Conservation (phyloP, 139 green algal genomes). For the Volvox africanus region DNA sequence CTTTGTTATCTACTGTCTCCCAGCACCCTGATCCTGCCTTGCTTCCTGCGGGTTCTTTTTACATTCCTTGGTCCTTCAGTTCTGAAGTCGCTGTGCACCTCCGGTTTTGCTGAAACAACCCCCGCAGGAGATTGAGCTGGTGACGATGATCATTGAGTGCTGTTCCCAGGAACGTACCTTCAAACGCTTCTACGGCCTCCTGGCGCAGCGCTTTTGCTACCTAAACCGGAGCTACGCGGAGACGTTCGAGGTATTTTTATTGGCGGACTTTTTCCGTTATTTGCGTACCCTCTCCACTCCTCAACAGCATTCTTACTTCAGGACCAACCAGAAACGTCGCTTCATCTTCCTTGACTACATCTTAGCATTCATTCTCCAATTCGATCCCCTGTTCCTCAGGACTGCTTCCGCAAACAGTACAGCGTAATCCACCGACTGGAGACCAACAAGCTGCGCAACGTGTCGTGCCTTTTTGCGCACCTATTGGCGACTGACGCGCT, state of each 20-base stretch:
- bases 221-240: conserved; percentile 83
- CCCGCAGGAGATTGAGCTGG: conserved; percentile 87
- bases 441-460: conserved; percentile 99
- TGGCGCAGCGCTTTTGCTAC: conserved; percentile 95
- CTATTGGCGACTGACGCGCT: conserved; percentile 92
- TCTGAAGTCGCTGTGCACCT: background rate
- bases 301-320: background rate
- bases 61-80: background rate
- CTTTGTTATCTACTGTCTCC: no score
- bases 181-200: conserved; percentile 95
- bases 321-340: background rate
- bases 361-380: background rate
- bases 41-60: no score
- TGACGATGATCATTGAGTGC: conserved; percentile 98
- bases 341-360: background rate
- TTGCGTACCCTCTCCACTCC: background rate
- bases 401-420: conserved; percentile 96
- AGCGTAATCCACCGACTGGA: conserved; percentile 96
- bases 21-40: no score
- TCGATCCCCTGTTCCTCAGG: conserved; percentile 53
- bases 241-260: conserved; percentile 27
- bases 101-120: background rate
- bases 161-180: conserved; percentile 93
- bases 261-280: background rate
- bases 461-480: conserved; percentile 96